These are phyloP conservation scores for Blepharisma stoltei DNA, from an alignment of 73 alveolate species.

Conservation along the genomic window DNA sequence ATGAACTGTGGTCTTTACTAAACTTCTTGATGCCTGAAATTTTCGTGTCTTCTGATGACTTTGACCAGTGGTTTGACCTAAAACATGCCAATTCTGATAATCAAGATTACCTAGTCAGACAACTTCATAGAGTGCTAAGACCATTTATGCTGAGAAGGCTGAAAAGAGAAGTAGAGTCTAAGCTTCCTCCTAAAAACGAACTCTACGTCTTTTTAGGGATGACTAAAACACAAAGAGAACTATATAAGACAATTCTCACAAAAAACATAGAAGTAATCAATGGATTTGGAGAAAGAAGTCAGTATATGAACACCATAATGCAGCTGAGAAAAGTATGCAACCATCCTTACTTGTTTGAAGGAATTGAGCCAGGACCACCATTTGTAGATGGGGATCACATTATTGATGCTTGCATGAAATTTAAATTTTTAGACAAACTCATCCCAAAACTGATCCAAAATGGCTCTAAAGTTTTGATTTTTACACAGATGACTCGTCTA, in stretches of 20 bases:
- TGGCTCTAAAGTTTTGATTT: conserved; percentile 70
- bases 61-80: conserved; percentile 86
- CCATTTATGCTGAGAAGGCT: conserved; percentile 96
- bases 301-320: conserved; percentile 65
- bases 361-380: conserved; percentile 54
- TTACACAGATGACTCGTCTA: conserved; percentile 84
- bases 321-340: conserved; percentile 87
- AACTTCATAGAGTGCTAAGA: conserved; percentile 87
- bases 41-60: conserved; percentile 82
- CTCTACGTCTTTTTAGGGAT: conserved; percentile 87
- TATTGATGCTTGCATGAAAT: conserved; percentile 74
- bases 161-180: conserved; percentile 91
- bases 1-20: conserved; percentile 93
- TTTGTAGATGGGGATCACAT: conserved; percentile 85
- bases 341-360: conserved; percentile 81
- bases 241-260: conserved; percentile 86
- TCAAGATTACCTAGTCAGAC: conserved; percentile 71
- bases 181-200: conserved; percentile 94
- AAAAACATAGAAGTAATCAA: conserved; percentile 82
- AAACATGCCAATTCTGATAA: conserved; percentile 67
- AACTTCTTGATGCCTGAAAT: conserved; percentile 96
- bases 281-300: conserved; percentile 20
- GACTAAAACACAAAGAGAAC: conserved; percentile 75
- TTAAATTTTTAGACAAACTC: conserved; percentile 83
- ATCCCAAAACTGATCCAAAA: conserved; percentile 66